These are phyloP conservation scores for Sclerotinia sclerotiorum DNA, from an alignment of 2,329 filamentous ascomycete species.

Conservation along the genomic window DNA sequence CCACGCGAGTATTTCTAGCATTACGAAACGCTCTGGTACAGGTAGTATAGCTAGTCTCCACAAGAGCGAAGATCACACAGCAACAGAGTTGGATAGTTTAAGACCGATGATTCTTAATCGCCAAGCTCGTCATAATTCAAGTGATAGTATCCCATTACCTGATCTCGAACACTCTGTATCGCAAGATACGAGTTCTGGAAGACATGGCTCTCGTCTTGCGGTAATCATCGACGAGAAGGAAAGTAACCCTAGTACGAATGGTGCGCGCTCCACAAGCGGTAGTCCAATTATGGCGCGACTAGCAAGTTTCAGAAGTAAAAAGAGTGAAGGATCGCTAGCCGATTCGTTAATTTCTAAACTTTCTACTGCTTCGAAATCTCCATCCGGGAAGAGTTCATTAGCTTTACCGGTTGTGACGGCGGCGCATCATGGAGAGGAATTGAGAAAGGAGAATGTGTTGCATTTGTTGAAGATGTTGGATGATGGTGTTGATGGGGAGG, in stretches of 20 bases:
- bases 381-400: constrained; percentile 35
- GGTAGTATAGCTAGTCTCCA: constrained; percentile 38
- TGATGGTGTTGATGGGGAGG: not conserved
- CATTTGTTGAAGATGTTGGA: constrained; percentile 25
- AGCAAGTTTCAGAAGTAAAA: constrained; percentile 34
- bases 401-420: constrained; percentile 27
- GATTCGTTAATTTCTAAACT: constrained; percentile 2
- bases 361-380: constrained; percentile 33
- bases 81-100: constrained; percentile 26
- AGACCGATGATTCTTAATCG: constrained; percentile 25
- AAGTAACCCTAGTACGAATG: constrained; percentile 31
- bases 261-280: constrained; percentile 4
- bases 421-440: constrained; percentile 28
- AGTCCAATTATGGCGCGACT: constrained; percentile 29
- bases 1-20: constrained; percentile 68
- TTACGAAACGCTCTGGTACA: constrained; percentile 64
- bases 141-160: constrained; percentile 22
- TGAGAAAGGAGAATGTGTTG: constrained; percentile 30
- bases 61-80: constrained; percentile 31
- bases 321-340: constrained; percentile 31
- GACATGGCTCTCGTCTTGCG: constrained; percentile 30
- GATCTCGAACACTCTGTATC: constrained; percentile 30
- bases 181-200: not conserved
- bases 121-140: constrained; percentile 25
- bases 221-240: constrained; percentile 39